phyloP scores from a whole-genome alignment of 1,284 basidiomycete genomes.

The Pseudozyma pruni region DNA sequence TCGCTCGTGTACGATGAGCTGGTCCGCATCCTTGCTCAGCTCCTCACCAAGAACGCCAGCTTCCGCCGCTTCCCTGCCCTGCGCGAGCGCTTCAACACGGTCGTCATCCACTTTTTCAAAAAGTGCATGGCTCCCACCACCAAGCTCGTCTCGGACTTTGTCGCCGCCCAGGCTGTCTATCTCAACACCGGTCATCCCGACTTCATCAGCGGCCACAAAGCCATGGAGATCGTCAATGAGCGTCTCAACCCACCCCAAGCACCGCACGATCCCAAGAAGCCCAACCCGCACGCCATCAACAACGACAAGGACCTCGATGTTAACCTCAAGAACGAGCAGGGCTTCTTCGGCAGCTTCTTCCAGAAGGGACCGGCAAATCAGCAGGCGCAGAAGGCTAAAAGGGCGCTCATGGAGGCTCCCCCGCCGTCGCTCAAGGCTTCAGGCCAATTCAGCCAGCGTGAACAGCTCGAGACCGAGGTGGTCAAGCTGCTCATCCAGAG shows the following conservation, averaged over 20 bases:
- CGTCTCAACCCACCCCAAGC: constrained; percentile 75
- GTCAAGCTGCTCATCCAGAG: constrained; percentile 77
- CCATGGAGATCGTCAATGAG: constrained; percentile 86
- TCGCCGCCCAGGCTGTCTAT: constrained; percentile 96
- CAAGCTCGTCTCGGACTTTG: constrained; percentile 93
- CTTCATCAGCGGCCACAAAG: constrained; percentile 94
- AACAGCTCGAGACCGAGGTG: constrained; percentile 98
- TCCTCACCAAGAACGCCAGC: constrained; percentile 90
- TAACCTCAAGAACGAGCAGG: constrained; percentile 80
- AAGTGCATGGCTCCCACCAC: constrained; percentile 96
- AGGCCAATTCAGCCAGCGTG: constrained; percentile 90
- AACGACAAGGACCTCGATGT: constrained; percentile 94
- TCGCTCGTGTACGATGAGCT: constrained; percentile 99
- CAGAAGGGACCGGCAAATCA: constrained; percentile 75
- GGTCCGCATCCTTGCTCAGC: constrained; percentile 98
- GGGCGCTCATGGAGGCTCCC: constrained; percentile 84
- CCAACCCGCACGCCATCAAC: constrained; percentile 75
- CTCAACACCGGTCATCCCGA: constrained; percentile 97
- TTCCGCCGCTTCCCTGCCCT: constrained; percentile 93
- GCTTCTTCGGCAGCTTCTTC: constrained; percentile 98
- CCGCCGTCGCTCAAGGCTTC: constrained; percentile 91
- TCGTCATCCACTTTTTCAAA: constrained; percentile 91
- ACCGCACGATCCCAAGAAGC: constrained; percentile 47
- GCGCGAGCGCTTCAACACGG: constrained; percentile 92
- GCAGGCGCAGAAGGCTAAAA: constrained; percentile 70